Evolutionary conservation across 2,329 filamentous ascomycete species (phyloP).

Genomic region (Neurospora crassa): DNA sequence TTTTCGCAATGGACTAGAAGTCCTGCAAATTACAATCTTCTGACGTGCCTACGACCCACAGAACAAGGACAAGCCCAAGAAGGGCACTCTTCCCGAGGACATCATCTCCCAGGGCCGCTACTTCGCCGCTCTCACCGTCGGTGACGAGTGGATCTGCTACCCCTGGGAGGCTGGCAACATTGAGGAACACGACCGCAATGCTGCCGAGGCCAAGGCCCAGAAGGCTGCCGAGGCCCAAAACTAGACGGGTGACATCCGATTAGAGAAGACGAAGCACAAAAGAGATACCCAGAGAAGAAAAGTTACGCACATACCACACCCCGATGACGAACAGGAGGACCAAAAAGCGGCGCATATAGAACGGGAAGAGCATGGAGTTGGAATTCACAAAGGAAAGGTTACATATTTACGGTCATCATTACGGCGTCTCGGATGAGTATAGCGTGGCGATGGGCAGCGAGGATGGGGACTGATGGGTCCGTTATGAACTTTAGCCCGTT

Average conservation of each 20-base stretch:
- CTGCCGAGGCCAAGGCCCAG: constrained; percentile 35
- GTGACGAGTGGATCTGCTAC: constrained; percentile 98
- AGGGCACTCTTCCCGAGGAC: constrained; percentile 69
- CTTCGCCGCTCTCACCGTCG: constrained; percentile 74
- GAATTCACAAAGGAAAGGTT: neutral
- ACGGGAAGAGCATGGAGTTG: neutral
- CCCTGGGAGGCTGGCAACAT: constrained; percentile 96
- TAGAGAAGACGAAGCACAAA: neutral
- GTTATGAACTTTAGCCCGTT: neutral
- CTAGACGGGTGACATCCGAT: neutral
- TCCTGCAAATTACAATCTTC: neutral
- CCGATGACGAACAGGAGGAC: neutral
- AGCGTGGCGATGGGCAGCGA: neutral
- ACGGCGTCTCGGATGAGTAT: neutral
- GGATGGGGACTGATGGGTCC: neutral
- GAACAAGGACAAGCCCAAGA: constrained; percentile 98
- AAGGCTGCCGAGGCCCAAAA: constrained; percentile 2
- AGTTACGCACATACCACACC: neutral
- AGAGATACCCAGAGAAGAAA: neutral
- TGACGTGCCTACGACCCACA: constrained; percentile 22
- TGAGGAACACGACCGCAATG: constrained; percentile 75
- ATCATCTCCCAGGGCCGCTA: constrained; percentile 70
- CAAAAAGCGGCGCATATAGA: neutral
- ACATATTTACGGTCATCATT: neutral
- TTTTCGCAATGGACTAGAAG: neutral